These are phyloP conservation scores for Darksidea phi DNA, from an alignment of 495 filamentous ascomycete genomes.

Conservation along the genomic window DNA sequence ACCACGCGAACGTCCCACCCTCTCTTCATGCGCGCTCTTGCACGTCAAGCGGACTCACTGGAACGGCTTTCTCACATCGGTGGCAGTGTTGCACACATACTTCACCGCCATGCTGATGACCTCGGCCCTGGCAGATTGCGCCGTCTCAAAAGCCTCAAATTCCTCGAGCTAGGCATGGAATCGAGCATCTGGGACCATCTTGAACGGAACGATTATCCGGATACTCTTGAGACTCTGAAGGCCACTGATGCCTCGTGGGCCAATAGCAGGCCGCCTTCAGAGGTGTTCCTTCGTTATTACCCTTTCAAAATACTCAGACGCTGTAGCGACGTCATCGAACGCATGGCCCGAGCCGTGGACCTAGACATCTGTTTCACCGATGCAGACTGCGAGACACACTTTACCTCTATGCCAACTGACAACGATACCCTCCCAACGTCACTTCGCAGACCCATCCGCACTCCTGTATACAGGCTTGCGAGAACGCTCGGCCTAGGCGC, in stretches of 20 bases:
- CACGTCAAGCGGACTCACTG: conserved; percentile 26
- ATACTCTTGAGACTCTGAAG: conserved; percentile 12
- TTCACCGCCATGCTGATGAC: background rate
- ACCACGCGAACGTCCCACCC: conserved; percentile 1
- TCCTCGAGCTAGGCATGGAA: conserved; percentile 18
- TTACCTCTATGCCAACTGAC: background rate
- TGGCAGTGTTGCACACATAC: background rate
- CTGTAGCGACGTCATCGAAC: background rate
- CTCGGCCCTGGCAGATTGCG: background rate
- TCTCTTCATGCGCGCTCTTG: conserved; percentile 17
- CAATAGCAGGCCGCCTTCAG: background rate
- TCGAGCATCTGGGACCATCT: conserved; percentile 12
- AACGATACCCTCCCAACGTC: background rate
- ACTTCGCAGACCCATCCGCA: background rate
- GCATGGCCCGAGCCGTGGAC: background rate
- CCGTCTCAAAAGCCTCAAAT: conserved; percentile 3
- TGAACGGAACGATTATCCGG: conserved; percentile 1
- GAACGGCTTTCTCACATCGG: conserved; percentile 19
- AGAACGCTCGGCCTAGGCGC: conserved; percentile 7
- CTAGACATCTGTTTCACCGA: conserved; percentile 4
- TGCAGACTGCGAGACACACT: background rate
- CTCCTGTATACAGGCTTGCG: conserved; percentile 19
- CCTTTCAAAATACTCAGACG: background rate
- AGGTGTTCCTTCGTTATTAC: background rate
- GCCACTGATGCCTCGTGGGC: conserved; percentile 4